Conservation (phyloP, 2,329 filamentous ascomycete genomes). For the Calonectria pteridis region DNA sequence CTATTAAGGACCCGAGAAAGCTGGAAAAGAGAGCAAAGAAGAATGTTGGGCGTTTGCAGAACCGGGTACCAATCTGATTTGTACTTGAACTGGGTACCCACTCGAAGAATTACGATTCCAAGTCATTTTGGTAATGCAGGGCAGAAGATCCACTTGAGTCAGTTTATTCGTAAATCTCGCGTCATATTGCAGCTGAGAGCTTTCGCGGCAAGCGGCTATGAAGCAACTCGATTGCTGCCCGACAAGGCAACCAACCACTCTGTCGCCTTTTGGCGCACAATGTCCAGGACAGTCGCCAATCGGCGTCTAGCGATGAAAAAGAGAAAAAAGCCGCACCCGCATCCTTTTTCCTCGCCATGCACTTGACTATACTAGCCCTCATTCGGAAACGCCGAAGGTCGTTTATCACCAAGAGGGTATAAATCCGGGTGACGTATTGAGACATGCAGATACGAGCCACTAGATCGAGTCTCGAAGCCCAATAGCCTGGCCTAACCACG, state of each 20-base stretch:
- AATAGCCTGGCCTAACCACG: not conserved
- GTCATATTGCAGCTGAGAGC: not conserved
- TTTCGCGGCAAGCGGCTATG: not conserved
- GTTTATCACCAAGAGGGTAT: not conserved
- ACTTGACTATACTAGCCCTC: not conserved
- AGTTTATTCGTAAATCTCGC: not conserved
- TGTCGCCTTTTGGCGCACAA: not conserved
- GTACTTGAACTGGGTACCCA: too few species aligned
- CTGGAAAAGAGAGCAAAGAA: too few species aligned
- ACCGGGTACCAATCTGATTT: too few species aligned
- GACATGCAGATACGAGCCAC: not conserved
- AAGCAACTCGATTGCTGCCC: not conserved
- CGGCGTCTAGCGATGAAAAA: not conserved
- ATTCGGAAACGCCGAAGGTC: not conserved
- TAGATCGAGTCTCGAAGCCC: not conserved
- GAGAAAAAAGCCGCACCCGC: not conserved
- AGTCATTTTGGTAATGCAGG: too few species aligned
- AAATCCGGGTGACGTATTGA: not conserved
- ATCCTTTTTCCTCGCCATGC: too few species aligned
- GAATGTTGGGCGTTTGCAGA: too few species aligned
- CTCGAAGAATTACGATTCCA: too few species aligned
- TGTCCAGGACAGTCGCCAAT: not conserved
- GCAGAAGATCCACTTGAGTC: not conserved
- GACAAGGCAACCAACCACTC: not conserved
- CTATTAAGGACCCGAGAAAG: too few species aligned